A percentile compares a stretch with the other conserved stretches of the same genome.
Evolutionary conservation across 2,329 filamentous ascomycete species (phyloP).

Genomic region (Gliomastix tumulicola): DNA sequence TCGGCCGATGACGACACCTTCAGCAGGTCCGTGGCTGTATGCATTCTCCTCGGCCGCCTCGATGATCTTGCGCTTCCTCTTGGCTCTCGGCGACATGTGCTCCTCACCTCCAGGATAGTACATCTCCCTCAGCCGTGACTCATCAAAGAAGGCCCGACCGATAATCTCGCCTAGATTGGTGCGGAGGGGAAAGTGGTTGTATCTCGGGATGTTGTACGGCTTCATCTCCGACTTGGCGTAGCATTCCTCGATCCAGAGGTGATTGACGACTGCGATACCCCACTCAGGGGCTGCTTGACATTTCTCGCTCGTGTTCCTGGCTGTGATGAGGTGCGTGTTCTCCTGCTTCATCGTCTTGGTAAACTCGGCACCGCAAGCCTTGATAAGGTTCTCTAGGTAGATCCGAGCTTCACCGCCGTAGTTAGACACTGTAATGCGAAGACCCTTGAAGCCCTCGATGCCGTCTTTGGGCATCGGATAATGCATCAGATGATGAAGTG

Average conservation of each 20-base stretch:
- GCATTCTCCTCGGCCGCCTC: constrained; percentile 45
- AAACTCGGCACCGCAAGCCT: constrained; percentile 76
- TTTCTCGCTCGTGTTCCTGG: constrained; percentile 85
- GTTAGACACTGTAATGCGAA: constrained; percentile 86
- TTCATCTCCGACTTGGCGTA: constrained; percentile 83
- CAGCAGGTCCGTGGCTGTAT: constrained; percentile 35
- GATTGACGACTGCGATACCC: constrained; percentile 85
- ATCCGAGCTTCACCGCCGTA: constrained; percentile 91
- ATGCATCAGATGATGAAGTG: constrained; percentile 74
- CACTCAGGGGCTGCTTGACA: constrained; percentile 88
- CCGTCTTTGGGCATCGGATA: constrained; percentile 77
- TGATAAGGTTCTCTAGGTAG: constrained; percentile 88
- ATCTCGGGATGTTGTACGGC: constrained; percentile 64
- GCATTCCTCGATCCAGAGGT: constrained; percentile 95
- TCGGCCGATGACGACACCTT: constrained; percentile 37
- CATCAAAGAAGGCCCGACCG: constrained; percentile 78
- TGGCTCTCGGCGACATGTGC: constrained; percentile 30
- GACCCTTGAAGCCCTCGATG: constrained; percentile 69
- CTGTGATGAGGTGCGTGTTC: constrained; percentile 93
- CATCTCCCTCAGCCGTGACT: constrained; percentile 49
- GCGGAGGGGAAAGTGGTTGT: constrained; percentile 77
- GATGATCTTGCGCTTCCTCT: constrained; percentile 41
- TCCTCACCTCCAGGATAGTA: constrained; percentile 61
- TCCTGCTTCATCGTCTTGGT: constrained; percentile 94
- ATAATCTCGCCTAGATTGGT: constrained; percentile 93